A percentile compares a stretch with the other conserved stretches of the same genome.
phyloP scores from a whole-genome alignment of 306 rosid species.

The Glycine soja region DNA sequence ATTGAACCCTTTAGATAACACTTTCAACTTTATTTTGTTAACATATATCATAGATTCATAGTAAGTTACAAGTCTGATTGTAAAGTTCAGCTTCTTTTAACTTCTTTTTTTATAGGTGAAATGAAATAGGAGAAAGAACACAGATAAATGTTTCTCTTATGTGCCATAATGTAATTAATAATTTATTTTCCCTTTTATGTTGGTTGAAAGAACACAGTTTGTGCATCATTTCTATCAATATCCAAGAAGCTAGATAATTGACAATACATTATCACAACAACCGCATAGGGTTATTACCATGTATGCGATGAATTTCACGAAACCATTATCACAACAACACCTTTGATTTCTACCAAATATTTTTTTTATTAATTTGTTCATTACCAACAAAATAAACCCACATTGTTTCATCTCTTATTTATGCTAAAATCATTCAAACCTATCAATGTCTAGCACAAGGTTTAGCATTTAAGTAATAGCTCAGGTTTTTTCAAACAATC shows the following conservation, averaged over 20 bases:
- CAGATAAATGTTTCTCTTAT: neutral
- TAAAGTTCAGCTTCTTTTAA: conserved; percentile 23
- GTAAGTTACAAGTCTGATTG: conserved; percentile 24
- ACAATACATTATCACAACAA: too few species aligned
- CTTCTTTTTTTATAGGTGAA: conserved; percentile 18
- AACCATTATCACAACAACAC: too few species aligned
- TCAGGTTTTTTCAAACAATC: too few species aligned
- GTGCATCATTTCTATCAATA: neutral
- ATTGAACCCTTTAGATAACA: conserved; percentile 76
- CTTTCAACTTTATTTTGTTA: neutral
- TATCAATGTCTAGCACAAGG: too few species aligned
- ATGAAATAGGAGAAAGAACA: conserved; percentile 13
- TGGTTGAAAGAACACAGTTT: neutral
- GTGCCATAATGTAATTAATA: neutral
- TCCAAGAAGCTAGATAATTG: neutral
- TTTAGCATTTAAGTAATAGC: too few species aligned
- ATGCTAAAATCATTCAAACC: too few species aligned
- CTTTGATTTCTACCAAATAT: too few species aligned
- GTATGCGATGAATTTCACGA: too few species aligned
- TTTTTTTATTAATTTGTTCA: too few species aligned
- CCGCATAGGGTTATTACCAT: too few species aligned
- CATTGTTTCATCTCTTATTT: too few species aligned
- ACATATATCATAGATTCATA: conserved; percentile 25
- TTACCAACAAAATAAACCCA: too few species aligned
- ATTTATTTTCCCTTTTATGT: neutral